phyloP scores from a whole-genome alignment of 768 basidiomycete genomes.

The Lentinus tigrinus region DNA sequence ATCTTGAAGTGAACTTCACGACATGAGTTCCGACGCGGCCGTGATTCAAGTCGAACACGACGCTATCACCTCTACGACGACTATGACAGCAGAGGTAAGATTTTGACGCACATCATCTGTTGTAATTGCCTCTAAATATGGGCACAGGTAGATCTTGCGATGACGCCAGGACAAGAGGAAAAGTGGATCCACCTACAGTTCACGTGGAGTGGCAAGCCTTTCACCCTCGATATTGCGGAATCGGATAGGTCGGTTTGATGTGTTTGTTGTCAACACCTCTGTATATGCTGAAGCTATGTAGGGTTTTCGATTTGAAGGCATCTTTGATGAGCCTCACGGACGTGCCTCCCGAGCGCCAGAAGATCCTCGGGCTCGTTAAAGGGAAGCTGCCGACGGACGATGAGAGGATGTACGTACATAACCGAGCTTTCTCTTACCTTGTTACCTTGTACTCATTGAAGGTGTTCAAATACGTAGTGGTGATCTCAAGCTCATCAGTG shows the following conservation, averaged over 20 bases:
- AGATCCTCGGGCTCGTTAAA: conserved; percentile 82
- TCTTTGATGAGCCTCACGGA: conserved; percentile 65
- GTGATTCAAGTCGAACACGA: neutral
- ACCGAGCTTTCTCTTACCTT: neutral
- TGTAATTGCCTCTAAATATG: too few species aligned
- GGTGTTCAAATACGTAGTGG: conserved; percentile 35
- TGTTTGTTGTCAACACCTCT: neutral
- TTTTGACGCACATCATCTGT: too few species aligned
- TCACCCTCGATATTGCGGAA: conserved; percentile 66
- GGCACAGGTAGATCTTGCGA: neutral
- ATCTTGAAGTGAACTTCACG: too few species aligned
- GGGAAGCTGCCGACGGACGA: conserved; percentile 81
- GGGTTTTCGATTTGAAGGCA: conserved; percentile 79
- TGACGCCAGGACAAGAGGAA: conserved; percentile 17
- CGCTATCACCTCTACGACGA: neutral
- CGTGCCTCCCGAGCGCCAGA: conserved; percentile 84
- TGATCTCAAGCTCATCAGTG: conserved; percentile 54
- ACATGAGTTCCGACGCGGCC: neutral
- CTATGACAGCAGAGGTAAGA: conserved; percentile 1
- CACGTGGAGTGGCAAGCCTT: conserved; percentile 70
- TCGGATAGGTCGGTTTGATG: conserved; percentile 62
- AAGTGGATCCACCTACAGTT: conserved; percentile 65
- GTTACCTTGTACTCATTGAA: neutral
- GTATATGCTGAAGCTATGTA: conserved; percentile 27
- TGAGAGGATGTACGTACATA: conserved; percentile 50